phyloP scores from a whole-genome alignment of 495 filamentous ascomycete species.

The Peziza echinospora region DNA sequence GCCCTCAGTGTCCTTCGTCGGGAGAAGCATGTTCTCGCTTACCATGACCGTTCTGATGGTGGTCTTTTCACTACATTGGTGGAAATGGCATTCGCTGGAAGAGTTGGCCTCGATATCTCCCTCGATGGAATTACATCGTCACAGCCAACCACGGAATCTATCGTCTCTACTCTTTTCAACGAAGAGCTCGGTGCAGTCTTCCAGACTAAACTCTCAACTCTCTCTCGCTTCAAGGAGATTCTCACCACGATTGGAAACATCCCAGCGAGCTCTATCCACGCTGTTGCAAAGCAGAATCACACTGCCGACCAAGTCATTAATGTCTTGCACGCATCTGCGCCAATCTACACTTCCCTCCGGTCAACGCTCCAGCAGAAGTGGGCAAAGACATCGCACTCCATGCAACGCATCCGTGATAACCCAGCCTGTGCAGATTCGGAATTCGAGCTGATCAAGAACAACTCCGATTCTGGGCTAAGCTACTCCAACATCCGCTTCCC shows the following conservation, averaged over 20 bases:
- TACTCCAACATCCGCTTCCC: constrained; percentile 68
- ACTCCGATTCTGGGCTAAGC: constrained; percentile 57
- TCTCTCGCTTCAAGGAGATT: constrained; percentile 65
- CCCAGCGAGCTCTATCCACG: constrained; percentile 53
- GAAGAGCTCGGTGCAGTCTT: constrained; percentile 96
- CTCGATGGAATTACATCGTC: constrained; percentile 42
- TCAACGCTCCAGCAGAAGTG: constrained; percentile 67
- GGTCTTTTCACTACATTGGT: constrained; percentile 77
- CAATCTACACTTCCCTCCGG: constrained; percentile 47
- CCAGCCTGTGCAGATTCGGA: constrained; percentile 71
- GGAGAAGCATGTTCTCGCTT: constrained; percentile 69
- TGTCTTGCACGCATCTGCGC: constrained; percentile 43
- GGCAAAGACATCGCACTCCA: constrained; percentile 67
- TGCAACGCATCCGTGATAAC: constrained; percentile 83
- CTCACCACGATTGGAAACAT: constrained; percentile 62
- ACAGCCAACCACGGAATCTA: constrained; percentile 9
- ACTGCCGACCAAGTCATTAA: constrained; percentile 47
- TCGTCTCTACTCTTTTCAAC: constrained; percentile 69
- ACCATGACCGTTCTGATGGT: constrained; percentile 87
- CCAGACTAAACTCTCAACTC: constrained; percentile 68
- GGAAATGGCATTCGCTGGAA: constrained; percentile 97
- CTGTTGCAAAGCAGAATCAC: constrained; percentile 52
- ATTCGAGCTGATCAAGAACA: constrained; percentile 52
- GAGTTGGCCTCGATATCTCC: constrained; percentile 71
- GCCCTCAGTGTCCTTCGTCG: constrained; percentile 73